Percentiles rank a stretch among this genome's conserved stretches.
Evolutionary conservation across 1,284 basidiomycete species (phyloP).

Genomic region (Trametes polyzona): DNA sequence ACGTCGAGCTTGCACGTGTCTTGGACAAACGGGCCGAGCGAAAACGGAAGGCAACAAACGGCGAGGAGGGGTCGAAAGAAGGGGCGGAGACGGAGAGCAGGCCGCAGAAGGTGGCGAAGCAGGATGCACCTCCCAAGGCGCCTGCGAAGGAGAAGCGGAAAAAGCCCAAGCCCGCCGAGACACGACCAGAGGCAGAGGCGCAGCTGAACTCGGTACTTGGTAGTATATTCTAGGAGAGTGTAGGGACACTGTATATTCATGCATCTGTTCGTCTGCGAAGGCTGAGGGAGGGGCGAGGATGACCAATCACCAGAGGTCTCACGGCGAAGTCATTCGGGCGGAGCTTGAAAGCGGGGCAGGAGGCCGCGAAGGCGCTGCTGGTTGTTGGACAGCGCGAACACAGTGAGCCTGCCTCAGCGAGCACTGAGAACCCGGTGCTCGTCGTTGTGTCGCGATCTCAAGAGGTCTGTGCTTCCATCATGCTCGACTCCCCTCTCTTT

Average conservation of each 20-base stretch:
- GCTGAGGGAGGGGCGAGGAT: neutral
- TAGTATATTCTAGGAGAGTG: conserved; percentile 52
- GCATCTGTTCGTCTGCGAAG: neutral
- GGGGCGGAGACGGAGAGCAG: conserved; percentile 17
- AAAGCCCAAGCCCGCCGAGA: conserved; percentile 25
- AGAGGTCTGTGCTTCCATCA: conserved; percentile 88
- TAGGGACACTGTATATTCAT: neutral
- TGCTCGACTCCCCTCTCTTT: conserved; percentile 72
- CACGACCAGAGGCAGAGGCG: conserved; percentile 28
- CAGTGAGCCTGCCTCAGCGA: conserved; percentile 51
- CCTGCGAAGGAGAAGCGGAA: conserved; percentile 42
- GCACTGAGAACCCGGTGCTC: conserved; percentile 59
- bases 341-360: conserved; percentile 43
- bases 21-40: conserved; percentile 85
- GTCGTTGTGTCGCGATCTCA: conserved; percentile 58
- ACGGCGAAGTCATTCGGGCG: conserved; percentile 42
- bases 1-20: conserved; percentile 94
- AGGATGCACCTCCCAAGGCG: conserved; percentile 45
- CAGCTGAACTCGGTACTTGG: conserved; percentile 54
- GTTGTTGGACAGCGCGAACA: conserved; percentile 68
- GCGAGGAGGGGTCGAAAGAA: neutral
- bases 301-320: conserved; percentile 1
- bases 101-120: conserved; percentile 20
- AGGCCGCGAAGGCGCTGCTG: conserved; percentile 22
- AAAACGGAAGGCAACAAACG: conserved; percentile 44